Evolutionary conservation across 495 filamentous ascomycete genomes (phyloP).

Genomic region (Podospora conica): DNA sequence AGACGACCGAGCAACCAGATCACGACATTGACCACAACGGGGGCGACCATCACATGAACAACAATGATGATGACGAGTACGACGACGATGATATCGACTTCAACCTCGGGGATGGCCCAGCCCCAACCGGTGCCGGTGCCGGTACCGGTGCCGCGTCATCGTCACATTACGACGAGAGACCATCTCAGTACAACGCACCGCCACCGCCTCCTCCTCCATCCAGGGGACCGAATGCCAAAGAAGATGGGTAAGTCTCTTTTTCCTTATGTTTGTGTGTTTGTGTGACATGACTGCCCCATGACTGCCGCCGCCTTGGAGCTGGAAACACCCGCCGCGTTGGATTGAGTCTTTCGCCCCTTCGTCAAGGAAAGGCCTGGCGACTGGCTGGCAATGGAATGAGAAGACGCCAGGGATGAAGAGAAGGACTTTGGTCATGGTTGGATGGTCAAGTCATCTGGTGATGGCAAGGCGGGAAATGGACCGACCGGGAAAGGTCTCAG

Average conservation of each 20-base stretch:
- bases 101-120: conserved; percentile 43
- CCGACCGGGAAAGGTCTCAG: neutral
- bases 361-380: neutral
- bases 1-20: conserved; percentile 39
- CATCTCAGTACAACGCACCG: conserved; percentile 22
- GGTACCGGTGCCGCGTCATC: neutral
- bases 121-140: conserved; percentile 17
- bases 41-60: conserved; percentile 39
- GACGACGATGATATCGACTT: conserved; percentile 61
- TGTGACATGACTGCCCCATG: conserved; percentile 11
- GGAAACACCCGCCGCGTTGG: neutral
- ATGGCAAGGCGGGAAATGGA: conserved; percentile 4
- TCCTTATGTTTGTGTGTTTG: conserved; percentile 19
- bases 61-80: conserved; percentile 55
- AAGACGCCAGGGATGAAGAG: conserved; percentile 7
- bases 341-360: neutral
- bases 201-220: conserved; percentile 17
- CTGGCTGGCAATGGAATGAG: conserved; percentile 7
- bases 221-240: conserved; percentile 70
- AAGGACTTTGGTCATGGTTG: conserved; percentile 8
- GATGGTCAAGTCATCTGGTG: conserved; percentile 1
- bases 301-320: neutral
- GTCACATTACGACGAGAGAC: conserved; percentile 30
- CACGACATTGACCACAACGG: conserved; percentile 31
- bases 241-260: conserved; percentile 88